phyloP scores from a whole-genome alignment of 1,284 basidiomycete genomes.

The Cutaneotrichosporon dermatis region DNA sequence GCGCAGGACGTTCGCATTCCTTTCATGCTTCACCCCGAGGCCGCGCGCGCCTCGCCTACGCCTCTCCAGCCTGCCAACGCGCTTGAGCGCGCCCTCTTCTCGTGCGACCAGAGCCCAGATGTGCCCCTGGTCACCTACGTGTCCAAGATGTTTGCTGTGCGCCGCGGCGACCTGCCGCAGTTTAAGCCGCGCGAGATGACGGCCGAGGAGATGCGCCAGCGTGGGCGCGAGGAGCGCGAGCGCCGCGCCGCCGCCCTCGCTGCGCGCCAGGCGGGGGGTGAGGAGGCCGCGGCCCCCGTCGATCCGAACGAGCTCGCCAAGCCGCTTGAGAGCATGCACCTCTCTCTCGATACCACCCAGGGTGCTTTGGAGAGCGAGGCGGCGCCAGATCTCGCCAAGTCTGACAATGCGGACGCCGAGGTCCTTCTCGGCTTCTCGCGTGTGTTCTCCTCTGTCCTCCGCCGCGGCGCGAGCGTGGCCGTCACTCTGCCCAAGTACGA shows the following conservation, averaged over 20 bases:
- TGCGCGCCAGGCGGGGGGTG: slow-evolving; percentile 28
- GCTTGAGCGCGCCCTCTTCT: slow-evolving; percentile 76
- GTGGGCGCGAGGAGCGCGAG: slow-evolving; percentile 63
- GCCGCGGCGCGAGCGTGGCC: slow-evolving; percentile 61
- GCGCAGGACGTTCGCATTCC: slow-evolving; percentile 84
- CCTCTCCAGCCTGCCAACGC: slow-evolving; percentile 62
- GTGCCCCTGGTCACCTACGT: slow-evolving; percentile 79
- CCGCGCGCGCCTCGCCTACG: slow-evolving; percentile 38
- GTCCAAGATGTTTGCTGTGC: slow-evolving; percentile 97
- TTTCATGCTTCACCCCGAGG: slow-evolving; percentile 85
- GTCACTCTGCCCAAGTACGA: slow-evolving; percentile 89
- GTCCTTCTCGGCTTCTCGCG: slow-evolving; percentile 85
- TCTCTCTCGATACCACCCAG: not conserved
- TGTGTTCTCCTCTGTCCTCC: slow-evolving; percentile 83
- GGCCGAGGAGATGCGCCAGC: slow-evolving; percentile 78
- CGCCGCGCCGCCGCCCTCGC: slow-evolving; percentile 50
- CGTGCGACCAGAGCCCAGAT: slow-evolving; percentile 60
- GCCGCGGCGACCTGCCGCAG: slow-evolving; percentile 74
- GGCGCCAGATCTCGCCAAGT: too few relatives aligned
- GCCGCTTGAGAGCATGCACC: slow-evolving; percentile 24
- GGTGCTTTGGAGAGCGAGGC: too few relatives aligned
- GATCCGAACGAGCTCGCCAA: slow-evolving; percentile 27
- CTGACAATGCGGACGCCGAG: slow-evolving; percentile 50
- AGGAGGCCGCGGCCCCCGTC: slow-evolving; percentile 13
- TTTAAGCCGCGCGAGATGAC: slow-evolving; percentile 71